These are phyloP conservation scores for Colletotrichum australisinense DNA, from an alignment of 2,329 filamentous ascomycete species.

Conservation along the genomic window DNA sequence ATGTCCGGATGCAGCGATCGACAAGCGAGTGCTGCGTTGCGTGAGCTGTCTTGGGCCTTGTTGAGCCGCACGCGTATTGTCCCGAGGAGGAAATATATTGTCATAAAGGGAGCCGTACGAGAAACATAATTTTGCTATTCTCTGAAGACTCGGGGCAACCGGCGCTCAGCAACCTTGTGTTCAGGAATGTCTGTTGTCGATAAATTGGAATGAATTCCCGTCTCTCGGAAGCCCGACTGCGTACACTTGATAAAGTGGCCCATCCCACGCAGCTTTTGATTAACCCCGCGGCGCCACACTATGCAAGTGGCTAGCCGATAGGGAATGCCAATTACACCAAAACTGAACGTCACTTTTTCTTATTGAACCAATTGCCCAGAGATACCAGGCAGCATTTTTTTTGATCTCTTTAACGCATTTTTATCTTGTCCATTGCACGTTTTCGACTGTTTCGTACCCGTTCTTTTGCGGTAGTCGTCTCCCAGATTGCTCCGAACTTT, in stretches of 20 bases:
- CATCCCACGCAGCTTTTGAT: slow-evolving; percentile 12
- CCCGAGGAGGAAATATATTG: background rate
- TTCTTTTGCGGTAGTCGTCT: background rate
- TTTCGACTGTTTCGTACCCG: background rate
- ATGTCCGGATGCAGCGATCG: slow-evolving; percentile 32
- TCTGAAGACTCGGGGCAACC: background rate
- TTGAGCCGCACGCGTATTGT: slow-evolving; percentile 13
- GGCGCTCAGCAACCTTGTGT: slow-evolving; percentile 18
- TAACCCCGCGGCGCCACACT: slow-evolving; percentile 34
- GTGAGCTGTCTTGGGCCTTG: background rate
- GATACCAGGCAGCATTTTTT: background rate
- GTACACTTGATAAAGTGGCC: slow-evolving; percentile 10
- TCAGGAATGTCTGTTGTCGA: slow-evolving; percentile 9
- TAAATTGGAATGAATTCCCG: slow-evolving; percentile 12
- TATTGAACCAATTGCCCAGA: background rate
- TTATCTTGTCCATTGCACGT: background rate
- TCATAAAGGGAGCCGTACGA: background rate
- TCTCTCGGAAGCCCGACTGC: slow-evolving; percentile 15
- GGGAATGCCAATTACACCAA: slow-evolving; percentile 25
- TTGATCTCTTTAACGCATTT: background rate
- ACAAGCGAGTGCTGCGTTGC: slow-evolving; percentile 17
- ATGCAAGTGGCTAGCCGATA: slow-evolving; percentile 9
- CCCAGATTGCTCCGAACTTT: background rate
- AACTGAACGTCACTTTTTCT: slow-evolving; percentile 22
- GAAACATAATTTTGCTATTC: background rate